phyloP scores from a whole-genome alignment of 495 filamentous ascomycete species.

The Aspergillus campestris region DNA sequence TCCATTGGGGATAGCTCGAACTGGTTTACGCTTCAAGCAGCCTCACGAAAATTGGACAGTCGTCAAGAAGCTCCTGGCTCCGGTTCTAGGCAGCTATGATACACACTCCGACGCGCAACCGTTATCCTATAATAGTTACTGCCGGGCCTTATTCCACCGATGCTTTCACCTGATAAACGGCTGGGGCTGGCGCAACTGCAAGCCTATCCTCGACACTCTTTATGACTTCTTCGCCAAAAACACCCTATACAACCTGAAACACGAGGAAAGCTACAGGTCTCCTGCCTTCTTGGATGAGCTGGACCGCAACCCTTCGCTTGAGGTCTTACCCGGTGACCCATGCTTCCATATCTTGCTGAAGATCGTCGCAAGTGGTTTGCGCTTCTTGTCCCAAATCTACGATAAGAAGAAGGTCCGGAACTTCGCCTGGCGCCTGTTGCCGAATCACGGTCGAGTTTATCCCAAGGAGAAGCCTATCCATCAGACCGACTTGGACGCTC shows the following conservation, averaged over 20 bases:
- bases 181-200: conserved; percentile 85
- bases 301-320: conserved; percentile 49
- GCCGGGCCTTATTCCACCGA: conserved; percentile 60
- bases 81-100: conserved; percentile 58
- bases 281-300: conserved; percentile 72
- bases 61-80: conserved; percentile 55
- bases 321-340: conserved; percentile 58
- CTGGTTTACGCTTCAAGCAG: conserved; percentile 45
- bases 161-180: conserved; percentile 69
- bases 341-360: conserved; percentile 94
- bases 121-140: conserved; percentile 72
- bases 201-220: conserved; percentile 64
- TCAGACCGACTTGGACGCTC: conserved; percentile 69
- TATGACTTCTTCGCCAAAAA: conserved; percentile 88
- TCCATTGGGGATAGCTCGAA: conserved; percentile 48
- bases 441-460: conserved; percentile 81
- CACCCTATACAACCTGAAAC: conserved; percentile 61
- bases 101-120: conserved; percentile 43
- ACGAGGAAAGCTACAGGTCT: conserved; percentile 69
- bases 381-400: conserved; percentile 47
- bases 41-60: conserved; percentile 64
- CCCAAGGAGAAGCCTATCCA: conserved; percentile 71
- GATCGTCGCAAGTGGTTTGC: conserved; percentile 62
- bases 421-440: conserved; percentile 69
- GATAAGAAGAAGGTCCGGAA: conserved; percentile 66